phyloP scores from a whole-genome alignment of 2,329 filamentous ascomycete species.

The Ceratocystis harringtonii region DNA sequence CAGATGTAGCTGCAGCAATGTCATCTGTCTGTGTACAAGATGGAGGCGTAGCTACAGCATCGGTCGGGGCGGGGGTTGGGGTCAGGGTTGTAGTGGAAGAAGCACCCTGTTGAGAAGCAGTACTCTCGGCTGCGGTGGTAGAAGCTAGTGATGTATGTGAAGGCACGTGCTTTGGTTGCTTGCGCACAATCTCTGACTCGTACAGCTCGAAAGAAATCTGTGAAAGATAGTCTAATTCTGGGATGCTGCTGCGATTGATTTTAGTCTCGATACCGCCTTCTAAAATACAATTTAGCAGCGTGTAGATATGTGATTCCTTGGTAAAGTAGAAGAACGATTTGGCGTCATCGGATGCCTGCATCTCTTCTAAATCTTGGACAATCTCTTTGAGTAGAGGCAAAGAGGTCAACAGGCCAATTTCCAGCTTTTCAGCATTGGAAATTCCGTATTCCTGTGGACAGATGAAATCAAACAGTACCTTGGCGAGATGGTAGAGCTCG shows the following conservation, averaged over 20 bases:
- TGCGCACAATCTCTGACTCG: conserved; percentile 61
- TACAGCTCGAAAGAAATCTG: conserved; percentile 98
- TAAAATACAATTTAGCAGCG: conserved; percentile 89
- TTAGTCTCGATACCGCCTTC: conserved; percentile 96
- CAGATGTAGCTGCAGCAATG: not conserved
- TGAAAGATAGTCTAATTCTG: conserved; percentile 90
- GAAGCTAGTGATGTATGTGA: conserved; percentile 15
- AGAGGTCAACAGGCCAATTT: conserved; percentile 89
- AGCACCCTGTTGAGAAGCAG: not conserved
- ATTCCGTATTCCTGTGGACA: conserved; percentile 98
- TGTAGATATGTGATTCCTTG: conserved; percentile 98
- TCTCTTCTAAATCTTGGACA: conserved; percentile 89
- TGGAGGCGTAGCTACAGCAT: not conserved
- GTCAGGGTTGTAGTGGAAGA: not conserved
- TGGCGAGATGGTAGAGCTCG: conserved; percentile 84
- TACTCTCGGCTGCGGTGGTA: not conserved
- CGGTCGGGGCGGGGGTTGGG: not conserved
- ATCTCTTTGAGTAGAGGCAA: conserved; percentile 91
- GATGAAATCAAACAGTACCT: conserved; percentile 95
- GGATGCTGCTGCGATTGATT: conserved; percentile 87
- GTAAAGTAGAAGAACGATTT: conserved; percentile 99
- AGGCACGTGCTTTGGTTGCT: conserved; percentile 30
- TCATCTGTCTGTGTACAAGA: conserved; percentile 1
- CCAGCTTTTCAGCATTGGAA: conserved; percentile 88
- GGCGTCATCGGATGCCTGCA: conserved; percentile 84